Conservation (phyloP, 2,329 filamentous ascomycete genomes). For the Pseudonectria foliicola region DNA sequence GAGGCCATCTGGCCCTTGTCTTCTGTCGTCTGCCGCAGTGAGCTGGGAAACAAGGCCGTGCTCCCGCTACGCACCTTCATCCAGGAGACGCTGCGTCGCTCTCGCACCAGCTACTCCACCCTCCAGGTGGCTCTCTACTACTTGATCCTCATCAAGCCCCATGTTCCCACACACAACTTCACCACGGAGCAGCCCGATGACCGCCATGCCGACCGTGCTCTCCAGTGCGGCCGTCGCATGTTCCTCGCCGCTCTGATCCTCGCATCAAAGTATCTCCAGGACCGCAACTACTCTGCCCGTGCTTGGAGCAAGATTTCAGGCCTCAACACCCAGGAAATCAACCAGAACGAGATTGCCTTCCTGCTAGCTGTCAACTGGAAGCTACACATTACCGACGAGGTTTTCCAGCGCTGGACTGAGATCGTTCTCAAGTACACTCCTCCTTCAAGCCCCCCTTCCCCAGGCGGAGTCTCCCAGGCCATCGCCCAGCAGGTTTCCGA, state of each 20-base stretch:
- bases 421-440: constrained; percentile 83
- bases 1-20: constrained; percentile 96
- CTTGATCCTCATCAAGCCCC: constrained; percentile 84
- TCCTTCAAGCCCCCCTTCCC: constrained; percentile 53
- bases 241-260: constrained; percentile 91
- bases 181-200: constrained; percentile 79
- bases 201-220: constrained; percentile 63
- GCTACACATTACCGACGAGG: constrained; percentile 81
- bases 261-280: constrained; percentile 95
- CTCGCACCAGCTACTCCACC: constrained; percentile 94
- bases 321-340: constrained; percentile 88
- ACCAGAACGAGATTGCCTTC: constrained; percentile 92
- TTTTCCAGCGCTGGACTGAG: constrained; percentile 91
- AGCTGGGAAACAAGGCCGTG: constrained; percentile 67
- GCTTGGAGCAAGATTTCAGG: constrained; percentile 99
- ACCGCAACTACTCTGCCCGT: constrained; percentile 93
- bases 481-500: constrained; percentile 42
- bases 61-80: constrained; percentile 92
- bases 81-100: constrained; percentile 90
- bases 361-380: constrained; percentile 87
- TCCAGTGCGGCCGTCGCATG: constrained; percentile 96
- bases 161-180: constrained; percentile 76
- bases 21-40: constrained; percentile 67
- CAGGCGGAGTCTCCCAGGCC: constrained; percentile 37
- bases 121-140: constrained; percentile 96